These are phyloP conservation scores for Fusarium ramigenum DNA, from an alignment of 2,329 filamentous ascomycete genomes.

Conservation along the genomic window DNA sequence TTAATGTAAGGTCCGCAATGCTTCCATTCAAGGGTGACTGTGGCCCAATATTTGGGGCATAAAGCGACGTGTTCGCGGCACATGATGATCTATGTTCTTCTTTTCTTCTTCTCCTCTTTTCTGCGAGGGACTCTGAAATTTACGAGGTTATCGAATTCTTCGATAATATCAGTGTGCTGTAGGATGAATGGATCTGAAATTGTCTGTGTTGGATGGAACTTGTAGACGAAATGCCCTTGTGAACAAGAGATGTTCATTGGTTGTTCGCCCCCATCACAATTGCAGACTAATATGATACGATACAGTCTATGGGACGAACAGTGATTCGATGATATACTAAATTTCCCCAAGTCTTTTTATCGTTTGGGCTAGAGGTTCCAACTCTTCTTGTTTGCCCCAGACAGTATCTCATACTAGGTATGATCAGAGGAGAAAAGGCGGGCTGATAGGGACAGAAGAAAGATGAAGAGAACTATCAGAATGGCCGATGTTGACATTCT, in stretches of 20 bases:
- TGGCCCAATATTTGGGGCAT: slow-evolving; percentile 2
- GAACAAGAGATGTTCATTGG: not conserved
- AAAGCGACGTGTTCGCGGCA: not conserved
- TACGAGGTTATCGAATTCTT: not conserved
- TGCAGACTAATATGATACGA: not conserved
- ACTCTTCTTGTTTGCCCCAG: not conserved
- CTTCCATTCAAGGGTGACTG: not conserved
- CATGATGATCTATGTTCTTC: not conserved
- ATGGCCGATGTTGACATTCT: not conserved
- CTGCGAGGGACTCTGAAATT: accelerated
- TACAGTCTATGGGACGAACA: not conserved
- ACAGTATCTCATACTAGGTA: not conserved
- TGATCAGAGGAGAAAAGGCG: not conserved
- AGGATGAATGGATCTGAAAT: not conserved
- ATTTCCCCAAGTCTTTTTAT: not conserved
- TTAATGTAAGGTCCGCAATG: slow-evolving; percentile 11
- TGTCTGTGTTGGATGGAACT: not conserved
- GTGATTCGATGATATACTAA: not conserved
- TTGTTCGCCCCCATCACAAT: not conserved
- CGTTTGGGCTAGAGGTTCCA: not conserved
- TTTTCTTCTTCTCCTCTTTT: not conserved
- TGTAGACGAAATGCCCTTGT: not conserved
- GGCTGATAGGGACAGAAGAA: not conserved
- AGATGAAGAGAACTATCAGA: not conserved
- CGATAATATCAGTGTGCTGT: not conserved